Evolutionary conservation across 495 filamentous ascomycete species (phyloP).

Genomic region (Aspergillus ellipticus): DNA sequence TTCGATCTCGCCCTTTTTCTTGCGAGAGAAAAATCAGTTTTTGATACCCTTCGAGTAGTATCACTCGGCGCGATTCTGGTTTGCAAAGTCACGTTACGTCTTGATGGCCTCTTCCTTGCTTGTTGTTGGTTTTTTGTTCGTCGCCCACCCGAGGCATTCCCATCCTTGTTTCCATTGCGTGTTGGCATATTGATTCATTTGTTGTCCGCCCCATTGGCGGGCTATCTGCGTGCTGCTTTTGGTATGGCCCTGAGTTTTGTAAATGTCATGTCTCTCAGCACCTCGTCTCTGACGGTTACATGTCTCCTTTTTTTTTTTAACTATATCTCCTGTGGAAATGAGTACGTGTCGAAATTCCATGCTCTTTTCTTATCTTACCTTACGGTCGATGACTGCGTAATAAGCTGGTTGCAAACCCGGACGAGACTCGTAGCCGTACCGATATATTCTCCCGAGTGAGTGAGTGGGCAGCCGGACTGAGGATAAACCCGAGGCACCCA

Average conservation of each 20-base stretch:
- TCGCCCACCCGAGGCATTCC: slow-evolving; percentile 11
- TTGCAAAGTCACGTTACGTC: slow-evolving; percentile 39
- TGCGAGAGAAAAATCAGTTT: slow-evolving; percentile 27
- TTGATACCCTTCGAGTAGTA: slow-evolving; percentile 50
- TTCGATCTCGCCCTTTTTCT: slow-evolving; percentile 25
- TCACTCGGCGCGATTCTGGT: slow-evolving; percentile 39
- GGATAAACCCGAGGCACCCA: no score
- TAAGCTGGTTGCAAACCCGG: no score
- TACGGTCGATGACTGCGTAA: no score
- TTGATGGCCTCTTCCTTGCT: slow-evolving; percentile 35
- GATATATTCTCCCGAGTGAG: no score
- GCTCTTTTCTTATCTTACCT: no score
- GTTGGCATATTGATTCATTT: not conserved
- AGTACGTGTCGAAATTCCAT: not conserved
- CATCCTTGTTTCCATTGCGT: slow-evolving; percentile 7
- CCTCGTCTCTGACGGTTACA: not conserved
- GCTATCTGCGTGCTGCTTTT: not conserved
- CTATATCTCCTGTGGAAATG: not conserved
- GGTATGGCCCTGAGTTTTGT: not conserved
- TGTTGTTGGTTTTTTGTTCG: slow-evolving; percentile 19
- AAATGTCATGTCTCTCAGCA: not conserved
- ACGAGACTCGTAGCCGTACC: no score
- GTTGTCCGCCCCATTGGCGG: not conserved
- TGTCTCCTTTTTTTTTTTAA: not conserved
- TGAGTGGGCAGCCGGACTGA: no score